Conservation (phyloP, 2,329 filamentous ascomycete genomes). For the Ceratocystis cubensis region DNA sequence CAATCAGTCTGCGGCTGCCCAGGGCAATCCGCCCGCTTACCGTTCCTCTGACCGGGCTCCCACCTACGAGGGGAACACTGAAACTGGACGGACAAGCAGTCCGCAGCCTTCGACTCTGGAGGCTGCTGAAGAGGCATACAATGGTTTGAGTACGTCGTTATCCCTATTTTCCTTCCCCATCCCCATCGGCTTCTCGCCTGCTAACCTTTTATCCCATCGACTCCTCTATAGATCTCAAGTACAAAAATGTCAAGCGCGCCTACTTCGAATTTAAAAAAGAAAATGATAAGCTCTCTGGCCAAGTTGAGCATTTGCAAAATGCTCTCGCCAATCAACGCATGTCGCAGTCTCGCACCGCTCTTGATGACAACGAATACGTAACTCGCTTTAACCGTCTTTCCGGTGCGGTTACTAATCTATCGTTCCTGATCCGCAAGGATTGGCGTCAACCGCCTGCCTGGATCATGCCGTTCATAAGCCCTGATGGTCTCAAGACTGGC, state of each 20-base stretch:
- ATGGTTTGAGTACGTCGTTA: constrained; percentile 40
- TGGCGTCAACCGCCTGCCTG: constrained; percentile 74
- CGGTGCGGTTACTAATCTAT: constrained; percentile 84
- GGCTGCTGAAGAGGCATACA: constrained; percentile 42
- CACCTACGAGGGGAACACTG: constrained; percentile 36
- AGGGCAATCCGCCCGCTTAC: constrained; percentile 13
- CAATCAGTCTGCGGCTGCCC: neutral
- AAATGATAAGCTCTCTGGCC: constrained; percentile 64
- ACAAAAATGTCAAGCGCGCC: constrained; percentile 94
- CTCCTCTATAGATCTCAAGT: constrained; percentile 61
- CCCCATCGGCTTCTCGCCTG: constrained; percentile 21
- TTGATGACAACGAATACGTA: constrained; percentile 89
- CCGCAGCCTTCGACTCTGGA: constrained; percentile 40
- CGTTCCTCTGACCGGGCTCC: constrained; percentile 12
- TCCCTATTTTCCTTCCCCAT: constrained; percentile 10
- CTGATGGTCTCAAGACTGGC: constrained; percentile 71
- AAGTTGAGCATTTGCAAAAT: constrained; percentile 91
- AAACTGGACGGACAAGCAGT: constrained; percentile 41
- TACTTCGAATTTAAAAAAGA: constrained; percentile 94
- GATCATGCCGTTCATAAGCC: constrained; percentile 68
- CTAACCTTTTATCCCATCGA: neutral
- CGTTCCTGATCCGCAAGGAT: constrained; percentile 92
- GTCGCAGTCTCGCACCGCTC: constrained; percentile 81
- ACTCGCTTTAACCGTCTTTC: constrained; percentile 83
- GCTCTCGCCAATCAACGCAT: constrained; percentile 93